Evolutionary conservation across 345 rosid genomes (phyloP).

Genomic region (Carallia pectinifolia): DNA sequence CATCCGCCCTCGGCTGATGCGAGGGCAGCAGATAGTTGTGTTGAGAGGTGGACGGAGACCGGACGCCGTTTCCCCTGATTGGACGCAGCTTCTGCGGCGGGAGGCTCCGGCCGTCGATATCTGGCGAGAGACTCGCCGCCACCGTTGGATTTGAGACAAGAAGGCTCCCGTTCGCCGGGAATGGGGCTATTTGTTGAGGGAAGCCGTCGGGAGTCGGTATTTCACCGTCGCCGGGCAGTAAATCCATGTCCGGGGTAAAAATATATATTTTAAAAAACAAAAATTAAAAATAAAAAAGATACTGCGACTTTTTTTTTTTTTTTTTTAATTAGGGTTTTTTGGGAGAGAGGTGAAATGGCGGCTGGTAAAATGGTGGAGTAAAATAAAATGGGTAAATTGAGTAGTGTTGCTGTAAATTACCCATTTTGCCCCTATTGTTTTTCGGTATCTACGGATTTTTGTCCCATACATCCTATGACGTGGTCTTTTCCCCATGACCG

Average conservation of each 20-base stretch:
- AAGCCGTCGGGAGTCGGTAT: conserved; percentile 27
- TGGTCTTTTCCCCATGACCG: too few species aligned
- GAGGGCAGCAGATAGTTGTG: conserved; percentile 12
- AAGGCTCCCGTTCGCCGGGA: conserved; percentile 28
- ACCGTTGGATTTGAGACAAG: conserved; percentile 14
- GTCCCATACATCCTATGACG: too few species aligned
- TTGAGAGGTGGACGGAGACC: conserved; percentile 28
- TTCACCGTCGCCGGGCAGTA: conserved; percentile 46
- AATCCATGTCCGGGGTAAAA: conserved; percentile 39
- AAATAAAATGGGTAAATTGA: too few species aligned
- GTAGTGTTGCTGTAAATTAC: too few species aligned
- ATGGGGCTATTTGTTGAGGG: conserved; percentile 41
- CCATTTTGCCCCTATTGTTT: not conserved
- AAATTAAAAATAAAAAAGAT: not conserved
- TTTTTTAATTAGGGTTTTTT: not conserved
- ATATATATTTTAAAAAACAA: not conserved
- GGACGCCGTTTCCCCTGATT: conserved; percentile 40
- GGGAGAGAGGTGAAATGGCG: conserved; percentile 13
- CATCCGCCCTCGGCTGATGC: conserved; percentile 5
- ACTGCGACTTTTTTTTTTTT: conserved; percentile 12
- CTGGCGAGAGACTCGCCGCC: conserved; percentile 1
- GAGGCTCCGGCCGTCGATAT: conserved; percentile 15
- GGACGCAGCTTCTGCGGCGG: conserved; percentile 72
- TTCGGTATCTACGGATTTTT: too few species aligned
- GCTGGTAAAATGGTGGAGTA: too few species aligned